These are phyloP conservation scores for Penicillium subrubescens DNA, from an alignment of 495 filamentous ascomycete genomes.

Conservation along the genomic window DNA sequence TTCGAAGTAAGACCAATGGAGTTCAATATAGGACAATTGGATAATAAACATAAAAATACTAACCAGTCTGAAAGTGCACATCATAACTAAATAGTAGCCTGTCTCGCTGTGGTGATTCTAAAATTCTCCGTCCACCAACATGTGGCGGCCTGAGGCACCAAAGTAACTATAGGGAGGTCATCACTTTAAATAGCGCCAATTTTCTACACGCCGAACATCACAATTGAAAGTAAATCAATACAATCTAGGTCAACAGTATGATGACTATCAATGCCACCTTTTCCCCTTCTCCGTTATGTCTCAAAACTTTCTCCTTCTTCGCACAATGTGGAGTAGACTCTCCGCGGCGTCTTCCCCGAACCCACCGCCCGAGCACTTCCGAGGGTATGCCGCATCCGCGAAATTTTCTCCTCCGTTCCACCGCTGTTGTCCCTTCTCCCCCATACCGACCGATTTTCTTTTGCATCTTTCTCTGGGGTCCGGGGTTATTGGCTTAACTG, in stretches of 20 bases:
- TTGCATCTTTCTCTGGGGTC: constrained; percentile 35
- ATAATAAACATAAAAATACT: background rate
- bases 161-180: background rate
- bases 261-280: background rate
- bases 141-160: constrained; percentile 18
- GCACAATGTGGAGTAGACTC: constrained; percentile 21
- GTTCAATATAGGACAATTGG: background rate
- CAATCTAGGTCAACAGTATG: background rate
- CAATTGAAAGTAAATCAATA: background rate
- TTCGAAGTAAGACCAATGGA: no score
- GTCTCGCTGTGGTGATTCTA: background rate
- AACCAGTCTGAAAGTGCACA: no score
- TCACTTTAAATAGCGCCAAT: background rate
- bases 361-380: constrained; percentile 49
- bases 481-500: constrained; percentile 41
- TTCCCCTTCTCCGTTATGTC: no score
- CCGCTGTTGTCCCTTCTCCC: constrained; percentile 22
- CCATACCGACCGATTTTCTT: constrained; percentile 29
- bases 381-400: constrained; percentile 47
- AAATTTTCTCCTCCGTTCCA: constrained; percentile 48
- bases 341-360: constrained; percentile 33
- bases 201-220: background rate
- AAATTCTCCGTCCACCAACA: background rate
- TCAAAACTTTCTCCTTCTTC: background rate
- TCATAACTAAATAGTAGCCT: no score